Evolutionary conservation across 2,329 filamentous ascomycete genomes (phyloP), one percentile per base, ranked within the genome.

Genomic region (Xylaria arbuscula): DNA sequence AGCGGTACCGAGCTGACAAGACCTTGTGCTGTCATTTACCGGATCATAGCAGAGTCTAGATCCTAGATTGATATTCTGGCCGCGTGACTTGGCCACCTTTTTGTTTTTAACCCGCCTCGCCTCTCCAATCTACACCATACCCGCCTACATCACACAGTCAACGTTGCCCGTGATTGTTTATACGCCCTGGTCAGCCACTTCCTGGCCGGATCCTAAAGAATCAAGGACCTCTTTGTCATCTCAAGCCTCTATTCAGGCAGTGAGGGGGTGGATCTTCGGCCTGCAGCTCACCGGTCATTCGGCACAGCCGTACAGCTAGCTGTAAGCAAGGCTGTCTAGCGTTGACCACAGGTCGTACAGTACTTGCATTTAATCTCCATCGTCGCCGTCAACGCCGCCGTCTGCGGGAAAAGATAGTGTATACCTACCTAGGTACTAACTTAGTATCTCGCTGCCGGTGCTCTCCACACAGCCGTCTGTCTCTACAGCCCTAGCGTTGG

Each of bases 261-360:
- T 28, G 28, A 28, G 56, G 47, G 50, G 45, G 58, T 64, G 55
- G 55, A 28, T 28, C 28, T 3, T 38, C 55, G 24, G 34, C 17
- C 56, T 64, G 56, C 66, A 48, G 65, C 42, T 51, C 55, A 19
- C 51, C 53, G 47, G 24, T n/a, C 38, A 40, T 15, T 48, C 38
- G 38, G 63, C 63, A 54, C 57, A 56, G 68, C 72, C 73, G 72
- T 69, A 67, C 54, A 59, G 56, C 69, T 56, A 59, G 56, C 69
- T 69, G 61, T 68, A 68, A 68, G 70, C 70, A 72, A 71, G 70
- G 72, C 73, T 74, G 71, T 36, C 59, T 19, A 61, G 63, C 48
- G 64, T 58, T 51, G 53, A 65, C 50, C 42, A 60, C 56, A 63
- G 62, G 17, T 40, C 60, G 51, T 28, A 34, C 10, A 34, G 45